These are phyloP conservation scores for Medicago lupulina DNA, from an alignment of 306 rosid genomes.

Conservation along the genomic window DNA sequence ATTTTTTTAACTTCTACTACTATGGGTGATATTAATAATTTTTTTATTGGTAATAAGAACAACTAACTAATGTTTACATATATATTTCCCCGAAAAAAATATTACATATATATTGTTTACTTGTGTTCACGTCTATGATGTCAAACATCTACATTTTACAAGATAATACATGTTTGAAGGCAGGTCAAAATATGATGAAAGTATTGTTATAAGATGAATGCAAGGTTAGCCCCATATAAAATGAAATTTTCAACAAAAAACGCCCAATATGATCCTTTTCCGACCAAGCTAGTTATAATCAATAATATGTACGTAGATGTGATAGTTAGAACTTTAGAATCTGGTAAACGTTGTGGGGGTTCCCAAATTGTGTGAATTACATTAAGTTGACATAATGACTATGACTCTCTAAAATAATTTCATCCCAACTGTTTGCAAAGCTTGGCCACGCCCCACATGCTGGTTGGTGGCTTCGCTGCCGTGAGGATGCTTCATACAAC, in stretches of 20 bases:
- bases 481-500: conserved; percentile 5
- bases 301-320: neutral
- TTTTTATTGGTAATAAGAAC: no score
- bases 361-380: neutral
- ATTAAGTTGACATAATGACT: neutral
- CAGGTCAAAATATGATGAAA: no score
- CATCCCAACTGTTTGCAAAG: neutral
- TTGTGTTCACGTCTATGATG: no score
- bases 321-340: conserved; percentile 11
- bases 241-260: neutral
- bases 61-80: no score
- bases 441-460: conserved; percentile 19
- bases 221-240: no score
- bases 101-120: no score
- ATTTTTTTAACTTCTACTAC: neutral
- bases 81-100: no score
- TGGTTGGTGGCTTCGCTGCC: neutral
- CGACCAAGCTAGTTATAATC: no score
- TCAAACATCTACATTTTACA: no score
- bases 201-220: no score
- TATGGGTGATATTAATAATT: neutral
- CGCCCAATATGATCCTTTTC: neutral
- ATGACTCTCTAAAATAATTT: neutral
- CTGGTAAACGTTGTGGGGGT: conserved; percentile 16
- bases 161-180: no score